Percentiles rank a stretch among this genome's conserved stretches.
Evolutionary conservation across 2,329 filamentous ascomycete species (phyloP).

Genomic region (Cladosporium sp.): DNA sequence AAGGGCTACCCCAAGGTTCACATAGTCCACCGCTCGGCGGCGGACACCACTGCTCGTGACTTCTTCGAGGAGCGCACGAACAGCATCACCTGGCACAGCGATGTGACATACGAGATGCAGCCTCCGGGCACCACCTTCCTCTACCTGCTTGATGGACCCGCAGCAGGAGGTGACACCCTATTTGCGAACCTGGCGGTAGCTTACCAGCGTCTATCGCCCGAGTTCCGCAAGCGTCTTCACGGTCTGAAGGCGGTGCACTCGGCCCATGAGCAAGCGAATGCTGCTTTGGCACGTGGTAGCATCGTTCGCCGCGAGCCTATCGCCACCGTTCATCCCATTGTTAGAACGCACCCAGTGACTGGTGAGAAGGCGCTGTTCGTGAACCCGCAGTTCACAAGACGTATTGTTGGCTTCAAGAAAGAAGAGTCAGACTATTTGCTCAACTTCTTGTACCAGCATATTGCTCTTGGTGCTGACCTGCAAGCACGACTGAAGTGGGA

Average conservation of each 20-base stretch:
- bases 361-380: conserved; percentile 81
- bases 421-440: conserved; percentile 77
- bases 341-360: conserved; percentile 73
- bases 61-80: conserved; percentile 70
- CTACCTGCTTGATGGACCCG: conserved; percentile 78
- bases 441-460: conserved; percentile 73
- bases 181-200: conserved; percentile 77
- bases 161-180: conserved; percentile 77
- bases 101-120: conserved; percentile 83
- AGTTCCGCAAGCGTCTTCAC: conserved; percentile 75
- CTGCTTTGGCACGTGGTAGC: conserved; percentile 61
- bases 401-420: conserved; percentile 78
- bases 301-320: conserved; percentile 74
- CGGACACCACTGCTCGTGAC: conserved; percentile 56
- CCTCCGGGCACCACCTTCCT: conserved; percentile 87
- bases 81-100: conserved; percentile 76
- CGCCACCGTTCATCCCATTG: conserved; percentile 68
- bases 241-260: conserved; percentile 79
- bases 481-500: conserved; percentile 75
- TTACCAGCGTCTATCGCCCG: conserved; percentile 73
- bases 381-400: conserved; percentile 79
- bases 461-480: conserved; percentile 67
- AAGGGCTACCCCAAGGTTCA: conserved; percentile 71
- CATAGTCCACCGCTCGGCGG: conserved; percentile 68
- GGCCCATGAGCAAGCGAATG: conserved; percentile 71